Evolutionary conservation across 805 yeast species (phyloP).

Genomic region (Saccharomycopsis selenospora): DNA sequence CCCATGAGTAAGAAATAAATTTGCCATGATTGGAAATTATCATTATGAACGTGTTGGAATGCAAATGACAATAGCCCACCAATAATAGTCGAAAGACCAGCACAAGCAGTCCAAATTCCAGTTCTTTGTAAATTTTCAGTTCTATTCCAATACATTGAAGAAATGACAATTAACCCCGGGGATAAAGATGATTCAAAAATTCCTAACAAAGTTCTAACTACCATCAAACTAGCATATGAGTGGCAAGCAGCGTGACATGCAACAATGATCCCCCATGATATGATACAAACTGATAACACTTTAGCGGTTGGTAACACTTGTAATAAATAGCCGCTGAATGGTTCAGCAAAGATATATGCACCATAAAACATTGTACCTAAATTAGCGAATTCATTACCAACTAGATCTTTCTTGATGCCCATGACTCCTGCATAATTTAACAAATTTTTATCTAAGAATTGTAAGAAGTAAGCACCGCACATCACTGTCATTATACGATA

Average conservation of each 20-base stretch:
- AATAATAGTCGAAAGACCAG: no score
- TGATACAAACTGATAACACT: conserved; percentile 26
- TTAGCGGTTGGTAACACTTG: conserved; percentile 33
- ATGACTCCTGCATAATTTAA: conserved; percentile 56
- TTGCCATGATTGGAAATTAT: no score
- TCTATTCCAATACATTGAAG: no score
- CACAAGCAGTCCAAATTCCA: no score
- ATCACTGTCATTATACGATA: conserved; percentile 39
- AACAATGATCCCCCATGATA: conserved; percentile 33
- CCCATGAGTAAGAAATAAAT: conserved; percentile 48
- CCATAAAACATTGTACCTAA: conserved; percentile 48
- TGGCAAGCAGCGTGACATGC: conserved; percentile 29
- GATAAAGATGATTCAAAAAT: conserved; percentile 38
- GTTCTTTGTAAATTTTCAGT: no score
- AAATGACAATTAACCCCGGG: conserved; percentile 24
- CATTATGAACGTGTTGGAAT: no score
- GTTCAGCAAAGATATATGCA: conserved; percentile 48
- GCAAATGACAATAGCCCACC: no score
- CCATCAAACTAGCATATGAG: conserved; percentile 38
- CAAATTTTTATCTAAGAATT: conserved; percentile 53
- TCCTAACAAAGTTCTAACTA: conserved; percentile 42
- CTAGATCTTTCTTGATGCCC: conserved; percentile 48
- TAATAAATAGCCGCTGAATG: no score
- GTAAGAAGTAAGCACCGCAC: conserved; percentile 48
- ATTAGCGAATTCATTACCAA: conserved; percentile 43